These are phyloP conservation scores for Argentina anserina DNA, from an alignment of 306 rosid genomes.

Conservation along the genomic window DNA sequence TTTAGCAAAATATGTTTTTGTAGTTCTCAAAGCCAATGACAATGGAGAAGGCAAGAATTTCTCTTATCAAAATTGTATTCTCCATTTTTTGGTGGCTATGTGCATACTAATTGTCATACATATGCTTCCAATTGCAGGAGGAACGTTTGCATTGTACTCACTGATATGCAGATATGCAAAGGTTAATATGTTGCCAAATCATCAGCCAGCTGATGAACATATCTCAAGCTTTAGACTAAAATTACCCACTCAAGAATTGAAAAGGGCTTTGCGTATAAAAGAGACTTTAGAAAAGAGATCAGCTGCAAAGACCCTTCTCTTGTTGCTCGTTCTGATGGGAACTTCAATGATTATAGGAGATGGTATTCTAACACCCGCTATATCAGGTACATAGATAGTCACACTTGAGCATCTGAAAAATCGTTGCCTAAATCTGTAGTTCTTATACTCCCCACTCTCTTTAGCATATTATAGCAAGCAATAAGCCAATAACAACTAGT, in stretches of 20 bases:
- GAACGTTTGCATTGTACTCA: conserved; percentile 95
- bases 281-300: conserved; percentile 65
- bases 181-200: conserved; percentile 79
- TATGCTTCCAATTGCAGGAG: conserved; percentile 59
- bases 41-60: conserved; percentile 76
- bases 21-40: conserved; percentile 96
- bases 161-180: conserved; percentile 94
- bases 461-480: not conserved
- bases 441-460: not conserved
- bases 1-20: conserved; percentile 79
- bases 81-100: conserved; percentile 16
- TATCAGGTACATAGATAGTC: conserved; percentile 61
- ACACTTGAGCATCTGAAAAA: not conserved
- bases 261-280: conserved; percentile 79
- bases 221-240: conserved; percentile 89
- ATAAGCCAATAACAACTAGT: not conserved
- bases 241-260: conserved; percentile 88
- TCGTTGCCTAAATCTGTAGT: not conserved
- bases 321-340: conserved; percentile 84
- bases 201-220: conserved; percentile 82
- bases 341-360: conserved; percentile 98
- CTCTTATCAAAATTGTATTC: conserved; percentile 13
- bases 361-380: conserved; percentile 94
- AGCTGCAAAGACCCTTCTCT: conserved; percentile 53
- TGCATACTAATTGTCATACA: not conserved